A percentile compares a stretch with the other conserved stretches of the same genome.
phyloP scores from a whole-genome alignment of 805 yeast species.

The Suhomyces emberorum region DNA sequence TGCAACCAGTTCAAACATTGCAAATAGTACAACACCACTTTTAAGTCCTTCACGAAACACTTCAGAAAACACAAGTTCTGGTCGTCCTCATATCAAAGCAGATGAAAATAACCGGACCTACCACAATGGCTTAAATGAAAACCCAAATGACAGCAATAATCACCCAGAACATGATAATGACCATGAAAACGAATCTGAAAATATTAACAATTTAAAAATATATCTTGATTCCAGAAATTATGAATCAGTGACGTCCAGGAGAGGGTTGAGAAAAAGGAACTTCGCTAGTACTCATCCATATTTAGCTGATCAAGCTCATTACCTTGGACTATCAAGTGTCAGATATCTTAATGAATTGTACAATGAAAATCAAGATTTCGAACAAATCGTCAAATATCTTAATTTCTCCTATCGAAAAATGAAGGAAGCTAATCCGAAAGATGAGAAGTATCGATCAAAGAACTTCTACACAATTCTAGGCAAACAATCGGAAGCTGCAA shows the following conservation, averaged over 20 bases:
- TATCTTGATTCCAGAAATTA: slow-evolving; percentile 13
- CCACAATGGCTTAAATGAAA: not conserved
- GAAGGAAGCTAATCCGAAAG: slow-evolving; percentile 33
- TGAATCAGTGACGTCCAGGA: slow-evolving; percentile 11
- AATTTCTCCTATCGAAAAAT: slow-evolving; percentile 32
- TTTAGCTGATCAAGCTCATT: slow-evolving; percentile 43
- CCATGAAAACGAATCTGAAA: slow-evolving; percentile 10
- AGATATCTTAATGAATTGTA: slow-evolving; percentile 38
- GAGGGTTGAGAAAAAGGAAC: slow-evolving; percentile 39
- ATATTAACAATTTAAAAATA: slow-evolving; percentile 11
- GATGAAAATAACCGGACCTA: not conserved
- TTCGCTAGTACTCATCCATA: slow-evolving; percentile 45
- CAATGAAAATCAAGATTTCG: slow-evolving; percentile 31
- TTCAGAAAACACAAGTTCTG: too few species aligned
- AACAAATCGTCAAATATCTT: slow-evolving; percentile 30
- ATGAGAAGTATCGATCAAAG: slow-evolving; percentile 36
- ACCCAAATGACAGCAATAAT: not conserved
- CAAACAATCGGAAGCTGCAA: slow-evolving; percentile 11
- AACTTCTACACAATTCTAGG: slow-evolving; percentile 39
- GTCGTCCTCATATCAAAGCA: too few species aligned
- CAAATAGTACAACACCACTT: too few species aligned
- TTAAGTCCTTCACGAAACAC: too few species aligned
- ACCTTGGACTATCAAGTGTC: slow-evolving; percentile 35
- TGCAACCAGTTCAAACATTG: too few species aligned
- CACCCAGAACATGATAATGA: not conserved